Conservation (phyloP, 2,329 filamentous ascomycete species). For the Exophiala oligosperma region DNA sequence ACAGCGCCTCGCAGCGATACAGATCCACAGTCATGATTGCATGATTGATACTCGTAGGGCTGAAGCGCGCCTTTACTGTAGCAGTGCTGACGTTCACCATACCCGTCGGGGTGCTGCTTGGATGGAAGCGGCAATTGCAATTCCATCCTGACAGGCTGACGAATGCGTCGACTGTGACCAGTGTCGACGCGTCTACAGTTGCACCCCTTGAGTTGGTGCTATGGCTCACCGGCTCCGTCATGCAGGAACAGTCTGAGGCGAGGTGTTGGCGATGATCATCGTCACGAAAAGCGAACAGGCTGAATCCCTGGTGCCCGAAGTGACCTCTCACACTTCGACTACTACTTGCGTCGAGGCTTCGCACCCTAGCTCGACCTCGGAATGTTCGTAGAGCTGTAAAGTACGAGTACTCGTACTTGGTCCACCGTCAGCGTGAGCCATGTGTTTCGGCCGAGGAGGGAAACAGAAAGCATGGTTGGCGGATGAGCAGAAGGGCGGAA, state of each 20-base stretch:
- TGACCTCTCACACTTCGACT: not conserved
- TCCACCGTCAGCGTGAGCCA: not conserved
- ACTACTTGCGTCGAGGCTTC: not conserved
- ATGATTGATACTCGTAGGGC: not conserved
- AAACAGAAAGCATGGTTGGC: not conserved
- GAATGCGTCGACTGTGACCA: not conserved
- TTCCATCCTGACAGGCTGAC: not conserved
- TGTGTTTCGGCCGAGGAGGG: constrained; percentile 2
- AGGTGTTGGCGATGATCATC: not conserved
- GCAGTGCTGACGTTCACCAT: not conserved
- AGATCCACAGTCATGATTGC: not conserved
- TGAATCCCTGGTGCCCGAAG: not conserved
- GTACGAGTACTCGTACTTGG: not conserved
- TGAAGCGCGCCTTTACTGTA: not conserved
- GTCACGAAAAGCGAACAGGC: not conserved
- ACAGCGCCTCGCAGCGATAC: no score
- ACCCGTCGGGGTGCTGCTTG: no score
- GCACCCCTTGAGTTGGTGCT: not conserved
- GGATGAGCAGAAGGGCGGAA: not conserved
- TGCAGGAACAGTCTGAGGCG: not conserved
- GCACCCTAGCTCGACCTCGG: not conserved
- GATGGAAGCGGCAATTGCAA: no score
- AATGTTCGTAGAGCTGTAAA: not conserved
- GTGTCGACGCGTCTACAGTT: not conserved
- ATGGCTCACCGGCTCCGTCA: not conserved